Percentiles rank a stretch among this genome's conserved stretches.
phyloP scores from a whole-genome alignment of 192 early-diverging fungal genomes.

The Gamsiella multidivaricata region DNA sequence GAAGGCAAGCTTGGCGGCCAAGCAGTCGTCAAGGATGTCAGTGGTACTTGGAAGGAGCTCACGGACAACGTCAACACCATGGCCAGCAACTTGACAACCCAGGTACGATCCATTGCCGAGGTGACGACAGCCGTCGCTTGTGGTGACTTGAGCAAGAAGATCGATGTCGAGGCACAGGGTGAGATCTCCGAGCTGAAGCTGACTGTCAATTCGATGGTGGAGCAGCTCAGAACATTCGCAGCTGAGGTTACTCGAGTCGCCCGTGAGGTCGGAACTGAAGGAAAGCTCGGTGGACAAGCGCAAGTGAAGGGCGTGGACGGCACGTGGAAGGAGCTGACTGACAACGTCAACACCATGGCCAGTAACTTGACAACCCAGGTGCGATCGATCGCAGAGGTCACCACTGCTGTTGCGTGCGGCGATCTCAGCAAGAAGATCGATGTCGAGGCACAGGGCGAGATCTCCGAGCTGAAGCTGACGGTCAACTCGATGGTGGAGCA shows the following conservation, averaged over 20 bases:
- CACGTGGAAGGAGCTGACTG: constrained; percentile 11
- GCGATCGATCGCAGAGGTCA: constrained; percentile 2
- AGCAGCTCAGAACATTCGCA: constrained; percentile 18
- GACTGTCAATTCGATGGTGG: constrained; percentile 24
- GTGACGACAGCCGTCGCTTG: constrained; percentile 25
- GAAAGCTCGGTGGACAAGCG: constrained; percentile 52
- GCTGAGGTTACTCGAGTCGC: constrained; percentile 75
- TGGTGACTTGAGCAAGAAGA: constrained; percentile 23
- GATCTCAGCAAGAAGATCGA: constrained; percentile 1
- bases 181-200: constrained; percentile 25
- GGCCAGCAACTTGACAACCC: constrained; percentile 15
- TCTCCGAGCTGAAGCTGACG: not conserved
- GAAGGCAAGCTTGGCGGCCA: constrained; percentile 27
- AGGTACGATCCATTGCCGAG: constrained; percentile 25
- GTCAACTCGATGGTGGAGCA: constrained; percentile 6
- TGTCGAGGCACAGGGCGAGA: not conserved
- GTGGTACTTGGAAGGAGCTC: constrained; percentile 73
- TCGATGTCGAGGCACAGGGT: constrained; percentile 21
- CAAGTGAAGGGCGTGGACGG: constrained; percentile 11
- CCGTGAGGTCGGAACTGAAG: constrained; percentile 67
- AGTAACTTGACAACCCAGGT: not conserved
- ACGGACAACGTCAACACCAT: constrained; percentile 63
- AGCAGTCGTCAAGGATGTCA: constrained; percentile 60
- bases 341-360: constrained; percentile 15
- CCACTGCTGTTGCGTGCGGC: not conserved